Percentiles rank a stretch among this genome's conserved stretches.
phyloP scores from a whole-genome alignment of 805 yeast genomes.

The Candida nanaspora region DNA sequence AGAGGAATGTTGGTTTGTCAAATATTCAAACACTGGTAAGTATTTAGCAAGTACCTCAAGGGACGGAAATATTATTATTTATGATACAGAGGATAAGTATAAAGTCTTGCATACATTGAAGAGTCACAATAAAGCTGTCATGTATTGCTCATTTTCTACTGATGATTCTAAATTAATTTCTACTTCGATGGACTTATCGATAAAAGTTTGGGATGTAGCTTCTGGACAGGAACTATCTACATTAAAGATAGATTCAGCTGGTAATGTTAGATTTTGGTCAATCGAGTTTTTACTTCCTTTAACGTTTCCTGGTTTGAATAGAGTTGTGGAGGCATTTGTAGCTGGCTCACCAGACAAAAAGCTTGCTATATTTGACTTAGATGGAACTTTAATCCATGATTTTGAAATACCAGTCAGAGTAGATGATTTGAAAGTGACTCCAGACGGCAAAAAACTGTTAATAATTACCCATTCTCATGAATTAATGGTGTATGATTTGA shows the following conservation, averaged over 20 bases:
- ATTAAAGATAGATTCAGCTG: neutral
- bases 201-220: slow-evolving; percentile 60
- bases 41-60: slow-evolving; percentile 71
- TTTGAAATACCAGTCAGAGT: slow-evolving; percentile 35
- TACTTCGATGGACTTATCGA: slow-evolving; percentile 64
- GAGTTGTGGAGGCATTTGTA: slow-evolving; percentile 47
- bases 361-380: slow-evolving; percentile 38
- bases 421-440: slow-evolving; percentile 61
- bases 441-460: slow-evolving; percentile 54
- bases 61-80: slow-evolving; percentile 57
- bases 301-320: too few species aligned
- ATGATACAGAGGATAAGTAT: slow-evolving; percentile 50
- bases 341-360: slow-evolving; percentile 75
- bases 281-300: slow-evolving; percentile 65
- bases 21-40: slow-evolving; percentile 71
- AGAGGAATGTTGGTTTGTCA: slow-evolving; percentile 80
- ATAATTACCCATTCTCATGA: slow-evolving; percentile 59
- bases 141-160: slow-evolving; percentile 70
- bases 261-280: slow-evolving; percentile 35
- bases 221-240: slow-evolving; percentile 23
- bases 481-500: slow-evolving; percentile 51
- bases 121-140: slow-evolving; percentile 47
- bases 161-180: slow-evolving; percentile 61
- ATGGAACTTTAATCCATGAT: slow-evolving; percentile 19
- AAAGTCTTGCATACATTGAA: slow-evolving; percentile 28